Evolutionary conservation across 176 grass and related monocot species (phyloP).

Genomic region (Bonia amplexicaulis): DNA sequence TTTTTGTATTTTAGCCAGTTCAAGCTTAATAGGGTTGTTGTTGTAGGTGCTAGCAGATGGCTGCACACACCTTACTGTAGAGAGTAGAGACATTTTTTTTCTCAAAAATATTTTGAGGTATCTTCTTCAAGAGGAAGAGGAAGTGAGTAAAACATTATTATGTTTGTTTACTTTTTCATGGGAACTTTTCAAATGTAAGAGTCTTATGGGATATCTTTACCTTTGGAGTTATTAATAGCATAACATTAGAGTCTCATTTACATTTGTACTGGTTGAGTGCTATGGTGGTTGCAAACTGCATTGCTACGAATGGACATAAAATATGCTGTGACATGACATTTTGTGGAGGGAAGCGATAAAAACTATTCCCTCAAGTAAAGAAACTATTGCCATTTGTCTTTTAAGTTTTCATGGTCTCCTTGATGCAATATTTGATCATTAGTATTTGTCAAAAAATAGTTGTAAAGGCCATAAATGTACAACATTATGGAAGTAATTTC

Average conservation of each 20-base stretch:
- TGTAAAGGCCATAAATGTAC: background rate
- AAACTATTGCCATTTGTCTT: background rate
- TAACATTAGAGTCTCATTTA: no score
- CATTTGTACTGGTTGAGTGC: no score
- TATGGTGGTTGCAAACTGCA: background rate
- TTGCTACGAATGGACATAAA: background rate
- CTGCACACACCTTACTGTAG: background rate
- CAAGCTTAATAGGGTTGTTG: background rate
- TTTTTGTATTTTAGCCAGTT: no score
- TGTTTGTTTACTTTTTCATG: background rate
- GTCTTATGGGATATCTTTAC: background rate
- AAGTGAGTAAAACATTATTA: background rate
- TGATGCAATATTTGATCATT: background rate
- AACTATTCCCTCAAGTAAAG: background rate
- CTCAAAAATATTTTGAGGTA: no score
- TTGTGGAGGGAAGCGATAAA: background rate
- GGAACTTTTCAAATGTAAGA: no score
- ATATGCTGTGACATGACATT: background rate
- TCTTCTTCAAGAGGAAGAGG: no score
- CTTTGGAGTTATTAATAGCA: background rate
- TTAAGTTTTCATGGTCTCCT: constrained; percentile 5
- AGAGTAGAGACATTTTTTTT: no score
- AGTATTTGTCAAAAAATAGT: background rate
- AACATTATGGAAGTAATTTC: background rate
- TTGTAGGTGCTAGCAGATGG: background rate